A percentile compares a stretch with the other conserved stretches of the same genome.
Conservation (phyloP, 2,329 filamentous ascomycete species). For the Cladosporium phlei region DNA sequence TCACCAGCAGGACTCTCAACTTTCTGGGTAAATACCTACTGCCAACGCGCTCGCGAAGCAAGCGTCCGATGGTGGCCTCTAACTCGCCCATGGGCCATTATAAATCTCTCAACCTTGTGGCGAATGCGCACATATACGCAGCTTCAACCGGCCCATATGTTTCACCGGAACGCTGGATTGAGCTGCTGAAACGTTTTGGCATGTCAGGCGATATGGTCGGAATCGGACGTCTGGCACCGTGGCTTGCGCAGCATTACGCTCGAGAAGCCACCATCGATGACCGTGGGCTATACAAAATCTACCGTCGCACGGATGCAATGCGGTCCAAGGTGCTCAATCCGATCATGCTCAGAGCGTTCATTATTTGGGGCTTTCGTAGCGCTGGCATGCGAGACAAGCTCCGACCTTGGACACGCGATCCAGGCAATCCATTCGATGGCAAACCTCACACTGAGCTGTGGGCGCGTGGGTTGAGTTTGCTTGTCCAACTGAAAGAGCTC, state of each 20-base stretch:
- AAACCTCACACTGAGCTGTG: constrained; percentile 15
- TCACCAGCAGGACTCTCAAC: constrained; percentile 43
- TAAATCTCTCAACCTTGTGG: constrained; percentile 39
- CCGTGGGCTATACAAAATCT: not conserved
- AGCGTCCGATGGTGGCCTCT: constrained; percentile 26
- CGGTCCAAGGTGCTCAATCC: constrained; percentile 21
- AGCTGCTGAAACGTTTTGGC: constrained; percentile 56
- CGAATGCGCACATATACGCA: constrained; percentile 43
- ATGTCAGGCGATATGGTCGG: constrained; percentile 51
- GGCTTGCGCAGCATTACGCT: constrained; percentile 36
- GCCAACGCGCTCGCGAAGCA: constrained; percentile 35
- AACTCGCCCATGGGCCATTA: not conserved
- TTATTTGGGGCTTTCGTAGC: constrained; percentile 31
- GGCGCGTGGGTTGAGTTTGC: constrained; percentile 29
- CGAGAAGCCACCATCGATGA: not conserved
- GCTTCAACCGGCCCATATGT: constrained; percentile 30
- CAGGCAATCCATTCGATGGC: not conserved
- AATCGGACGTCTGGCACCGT: constrained; percentile 48
- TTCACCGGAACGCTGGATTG: constrained; percentile 49
- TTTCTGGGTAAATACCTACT: constrained; percentile 40
- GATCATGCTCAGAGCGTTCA: constrained; percentile 27
- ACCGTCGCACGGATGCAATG: not conserved
- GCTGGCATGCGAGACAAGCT: constrained; percentile 18
- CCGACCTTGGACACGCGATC: not conserved
- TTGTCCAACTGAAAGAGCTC: constrained; percentile 22